Evolutionary conservation across 2,329 filamentous ascomycete genomes (phyloP), one percentile per base, ranked within the genome.

Genomic region (Amauroascus verrucosus): DNA sequence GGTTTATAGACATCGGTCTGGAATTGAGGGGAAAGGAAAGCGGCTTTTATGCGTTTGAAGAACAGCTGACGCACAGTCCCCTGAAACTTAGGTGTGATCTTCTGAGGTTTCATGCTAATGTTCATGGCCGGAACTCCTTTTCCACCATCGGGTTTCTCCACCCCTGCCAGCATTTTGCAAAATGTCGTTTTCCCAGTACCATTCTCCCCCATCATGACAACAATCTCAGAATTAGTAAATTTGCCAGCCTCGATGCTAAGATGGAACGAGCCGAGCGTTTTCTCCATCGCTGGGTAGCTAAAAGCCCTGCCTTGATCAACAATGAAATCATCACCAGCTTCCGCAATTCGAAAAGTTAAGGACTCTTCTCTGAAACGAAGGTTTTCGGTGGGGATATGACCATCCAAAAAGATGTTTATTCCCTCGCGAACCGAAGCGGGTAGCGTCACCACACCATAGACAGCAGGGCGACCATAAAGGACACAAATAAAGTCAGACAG

Each of bases 161-260:
- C 88, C 67, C 94, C 94, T 54, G 93, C 93, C 61, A 98, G 79
- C 75, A 98, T 85, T 68, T 85, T 88, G 78, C 91, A 97, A 79
- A 98, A 98, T 4, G 93, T 98, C 1, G 93, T 98, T 79, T 98
- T 96, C 70, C 94, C 94, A 33, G 94, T 98, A 74, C 93, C 93
- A 74, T 98, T 98, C 77, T 97, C 91, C 62, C 93, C 93, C 93
- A 98, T 97, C 88, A 98, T 95, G 72, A 98, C 93, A 54, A 98
- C 82, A 62, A 98, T 98, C 69, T 98, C 93, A 0, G 93, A 98
- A 70, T 98, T 91, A 18, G 93, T 97, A 69, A 98, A 98, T 57
- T 84, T 78, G 62, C 94, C 93, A 22, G 80, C 54, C 45, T 97
- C 86, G 60, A 98, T 83, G 54, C 73, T 79, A 48, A 98, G 81